Evolutionary conservation across 306 rosid species (phyloP).

Genomic region (Carpinus viminea): DNA sequence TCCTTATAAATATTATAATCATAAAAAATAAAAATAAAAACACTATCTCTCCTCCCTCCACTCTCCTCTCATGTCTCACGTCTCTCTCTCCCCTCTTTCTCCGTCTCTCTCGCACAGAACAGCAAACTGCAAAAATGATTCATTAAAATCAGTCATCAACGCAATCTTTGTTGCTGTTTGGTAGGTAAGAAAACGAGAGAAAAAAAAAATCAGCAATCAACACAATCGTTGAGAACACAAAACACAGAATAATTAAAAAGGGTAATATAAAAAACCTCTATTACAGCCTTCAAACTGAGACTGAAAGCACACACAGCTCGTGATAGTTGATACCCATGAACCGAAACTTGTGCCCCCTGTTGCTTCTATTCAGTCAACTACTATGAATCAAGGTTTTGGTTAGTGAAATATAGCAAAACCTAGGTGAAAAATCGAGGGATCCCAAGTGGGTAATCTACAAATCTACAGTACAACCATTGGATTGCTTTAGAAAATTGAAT

Average conservation of each 20-base stretch:
- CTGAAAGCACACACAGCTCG: slow-evolving; percentile 39
- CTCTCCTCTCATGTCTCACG: no score
- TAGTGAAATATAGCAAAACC: slow-evolving; percentile 27
- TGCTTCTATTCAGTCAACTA: slow-evolving; percentile 21
- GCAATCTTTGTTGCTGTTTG: no score
- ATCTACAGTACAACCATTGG: background rate
- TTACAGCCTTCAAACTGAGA: slow-evolving; percentile 30
- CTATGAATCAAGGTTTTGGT: slow-evolving; percentile 11
- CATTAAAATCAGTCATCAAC: no score
- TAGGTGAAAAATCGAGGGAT: slow-evolving; percentile 7
- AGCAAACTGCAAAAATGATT: no score
- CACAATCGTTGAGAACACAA: slow-evolving; percentile 9
- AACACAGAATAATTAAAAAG: slow-evolving; percentile 20
- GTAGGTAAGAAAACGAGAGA: no score
- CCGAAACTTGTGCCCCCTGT: slow-evolving; percentile 26
- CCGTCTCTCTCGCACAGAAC: no score
- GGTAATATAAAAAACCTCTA: slow-evolving; percentile 44
- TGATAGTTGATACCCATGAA: slow-evolving; percentile 23
- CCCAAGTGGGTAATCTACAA: slow-evolving; percentile 19
- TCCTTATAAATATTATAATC: no score
- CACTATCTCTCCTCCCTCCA: no score
- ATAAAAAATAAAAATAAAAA: no score
- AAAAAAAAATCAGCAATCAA: no score
- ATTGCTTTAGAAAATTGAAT: slow-evolving; percentile 2
- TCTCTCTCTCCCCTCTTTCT: no score